Evolutionary conservation across 1,284 basidiomycete species (phyloP), one percentile per base, ranked within the genome.

Genomic region (Heterobasidion occidentale): DNA sequence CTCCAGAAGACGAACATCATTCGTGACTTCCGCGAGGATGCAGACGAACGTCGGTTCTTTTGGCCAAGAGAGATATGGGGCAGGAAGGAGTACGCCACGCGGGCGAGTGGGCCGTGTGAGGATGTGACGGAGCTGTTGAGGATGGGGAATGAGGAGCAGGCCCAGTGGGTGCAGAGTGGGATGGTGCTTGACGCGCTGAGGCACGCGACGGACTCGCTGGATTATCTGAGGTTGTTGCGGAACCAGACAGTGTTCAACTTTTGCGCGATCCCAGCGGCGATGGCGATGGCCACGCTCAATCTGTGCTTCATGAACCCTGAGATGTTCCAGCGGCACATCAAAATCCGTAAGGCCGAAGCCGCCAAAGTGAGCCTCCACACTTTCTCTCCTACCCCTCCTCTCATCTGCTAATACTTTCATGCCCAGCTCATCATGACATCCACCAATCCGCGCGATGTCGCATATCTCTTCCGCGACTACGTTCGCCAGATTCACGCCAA

Each of bases 1-100:
- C 80, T 99, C 11, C 97, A 99, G 72, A 99, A 99, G 76, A 98
- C 94, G 45, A 99, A 99, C 74, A 98, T 99, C 70, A 92, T 94
- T 61, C 88, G 96, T 56, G 97, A 99, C 71, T 93, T 88, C 73
- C 84, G 92, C 48, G 96, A 99, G 72, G 97, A 99, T 69, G 81
- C 86, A 11, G 87, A 94, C 48, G 81, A 96, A 53, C 77, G 80
- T 11, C 83, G 96, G 46, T 91, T 84, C 67, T 99, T 99, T 77
- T 99, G 97, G 96, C 97, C 96, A 0, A 81, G 80, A 54, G 92
- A 94, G 67, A 92, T 98, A 58, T 99, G 94, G 94, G 85, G 80
- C 19, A 52, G 62, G 50, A 62, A 70, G 54, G 73, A 76, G 61
- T 86, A 87, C 63, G 86, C 86, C 51, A 46, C 64, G 64, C 59